Base-by-base conservation (phyloP, 192 early-diverging fungal species). In the Umbelopsis vinacea region DNA sequence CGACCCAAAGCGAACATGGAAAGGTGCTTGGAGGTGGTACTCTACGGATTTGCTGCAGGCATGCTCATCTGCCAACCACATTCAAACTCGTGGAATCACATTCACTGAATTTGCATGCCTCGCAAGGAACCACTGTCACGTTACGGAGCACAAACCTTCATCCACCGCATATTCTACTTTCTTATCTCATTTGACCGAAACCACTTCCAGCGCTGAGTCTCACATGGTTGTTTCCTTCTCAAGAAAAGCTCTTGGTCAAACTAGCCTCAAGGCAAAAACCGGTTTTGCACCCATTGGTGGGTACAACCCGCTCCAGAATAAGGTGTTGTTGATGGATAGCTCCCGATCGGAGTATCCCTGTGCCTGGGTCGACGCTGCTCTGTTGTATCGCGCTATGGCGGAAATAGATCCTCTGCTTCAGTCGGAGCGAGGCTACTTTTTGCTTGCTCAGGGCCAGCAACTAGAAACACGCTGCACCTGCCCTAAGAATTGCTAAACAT, bases 221-320 rank as follows among this genome's bases (percentile, higher is more conserved):
- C 93, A 92, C 71, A 94, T 97, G 89, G 92, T 98, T 6, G 86
- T 95, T 37, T 91, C 92, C 3, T 98, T 94, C 74, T 90, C 89
- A 0, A 84, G 96, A 17, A 74, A 78, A 21, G 71, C 82, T 0
- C 79, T 98, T 35, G 85, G 86, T 21, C 95, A 96, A 79, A 46
- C 63, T 21, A 63, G 24, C 3, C 15, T 14, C 14, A 63, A 9
- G 6, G 57, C 57, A 6, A 38, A 63, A 63, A 63, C 57, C 1
- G 70, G 54, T 3, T 97, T 95, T 67, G 89, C 81, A 35, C 96
- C 96, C 21, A 89, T 98, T 73, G 94, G 91, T 22, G 93, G 88
- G 1, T 95, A 91, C 72, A 88, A 94, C 53, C 82, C 86, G 7
- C 84, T 74, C 5, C 73, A 87, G 19, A 87, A 91, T 66, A 83